Evolutionary conservation across 2,329 filamentous ascomycete species (phyloP).

Genomic region (Ophiobolus disseminans): DNA sequence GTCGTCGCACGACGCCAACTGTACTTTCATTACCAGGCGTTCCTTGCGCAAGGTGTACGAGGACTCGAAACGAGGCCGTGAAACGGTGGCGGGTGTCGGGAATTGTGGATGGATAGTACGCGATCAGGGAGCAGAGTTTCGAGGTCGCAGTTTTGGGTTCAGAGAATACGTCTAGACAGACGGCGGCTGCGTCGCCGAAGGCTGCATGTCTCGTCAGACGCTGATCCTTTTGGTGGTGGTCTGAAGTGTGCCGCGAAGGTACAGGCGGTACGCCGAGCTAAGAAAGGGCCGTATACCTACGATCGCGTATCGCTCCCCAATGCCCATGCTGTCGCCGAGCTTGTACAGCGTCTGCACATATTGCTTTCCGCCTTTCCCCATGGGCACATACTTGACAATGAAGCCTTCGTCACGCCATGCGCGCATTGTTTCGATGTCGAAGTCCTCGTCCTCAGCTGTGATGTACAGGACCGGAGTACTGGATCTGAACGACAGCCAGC

Average conservation of each 20-base stretch:
- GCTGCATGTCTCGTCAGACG: conserved; percentile 51
- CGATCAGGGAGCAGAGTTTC: conserved; percentile 65
- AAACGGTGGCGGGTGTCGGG: conserved; percentile 59
- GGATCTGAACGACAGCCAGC: conserved; percentile 50
- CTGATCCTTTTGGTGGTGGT: not conserved
- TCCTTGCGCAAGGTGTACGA: conserved; percentile 64
- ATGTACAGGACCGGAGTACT: conserved; percentile 57
- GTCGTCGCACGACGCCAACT: conserved; percentile 58
- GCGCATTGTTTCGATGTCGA: conserved; percentile 61
- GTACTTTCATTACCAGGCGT: conserved; percentile 45
- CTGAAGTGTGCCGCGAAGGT: not conserved
- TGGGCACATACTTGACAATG: conserved; percentile 63
- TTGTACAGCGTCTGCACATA: conserved; percentile 58
- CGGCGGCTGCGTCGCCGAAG: conserved; percentile 67
- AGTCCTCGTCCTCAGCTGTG: conserved; percentile 61
- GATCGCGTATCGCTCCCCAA: conserved; percentile 68
- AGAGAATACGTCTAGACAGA: conserved; percentile 64
- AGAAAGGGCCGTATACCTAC: conserved; percentile 58
- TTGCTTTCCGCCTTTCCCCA: conserved; percentile 57
- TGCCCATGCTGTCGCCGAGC: conserved; percentile 61
- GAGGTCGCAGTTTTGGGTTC: conserved; percentile 59
- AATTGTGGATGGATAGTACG: conserved; percentile 68
- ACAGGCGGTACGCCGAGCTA: conserved; percentile 5
- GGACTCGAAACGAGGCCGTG: conserved; percentile 54
- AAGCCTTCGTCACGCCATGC: conserved; percentile 69